phyloP scores from a whole-genome alignment of 2,329 filamentous ascomycete genomes.

The Penicillium sp. region DNA sequence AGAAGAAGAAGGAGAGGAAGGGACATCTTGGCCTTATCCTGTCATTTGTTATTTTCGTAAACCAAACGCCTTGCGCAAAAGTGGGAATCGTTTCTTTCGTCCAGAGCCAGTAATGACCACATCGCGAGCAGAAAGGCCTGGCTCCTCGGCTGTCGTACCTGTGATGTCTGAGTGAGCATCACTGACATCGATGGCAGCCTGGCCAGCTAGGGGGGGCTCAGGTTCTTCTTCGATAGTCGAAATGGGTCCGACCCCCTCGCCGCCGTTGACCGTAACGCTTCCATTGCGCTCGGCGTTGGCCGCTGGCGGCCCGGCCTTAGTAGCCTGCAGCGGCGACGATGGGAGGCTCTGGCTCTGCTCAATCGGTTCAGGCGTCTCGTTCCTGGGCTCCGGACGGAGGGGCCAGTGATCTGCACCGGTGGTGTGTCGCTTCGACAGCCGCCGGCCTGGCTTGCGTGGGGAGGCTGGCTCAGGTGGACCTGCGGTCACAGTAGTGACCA shows the following conservation, averaged over 20 bases:
- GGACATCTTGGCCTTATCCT: too few species aligned
- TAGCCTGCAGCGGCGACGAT: conserved; percentile 4
- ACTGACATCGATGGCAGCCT: conserved; percentile 13
- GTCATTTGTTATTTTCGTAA: conserved; percentile 28
- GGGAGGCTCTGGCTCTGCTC: conserved; percentile 16
- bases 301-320: not conserved
- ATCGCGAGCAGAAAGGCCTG: conserved; percentile 25
- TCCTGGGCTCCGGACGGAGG: conserved; percentile 14
- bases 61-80: conserved; percentile 49
- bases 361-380: conserved; percentile 10
- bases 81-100: conserved; percentile 50
- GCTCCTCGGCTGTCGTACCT: conserved; percentile 17
- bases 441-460: conserved; percentile 33
- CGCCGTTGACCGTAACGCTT: conserved; percentile 14
- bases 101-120: conserved; percentile 39
- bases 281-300: conserved; percentile 9
- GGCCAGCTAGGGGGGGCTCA: conserved; percentile 6
- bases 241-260: not conserved
- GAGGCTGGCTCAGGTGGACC: conserved; percentile 17
- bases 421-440: conserved; percentile 25
- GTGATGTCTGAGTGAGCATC: conserved; percentile 18
- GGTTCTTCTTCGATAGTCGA: conserved; percentile 13
- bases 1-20: conserved; percentile 1
- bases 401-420: conserved; percentile 30
- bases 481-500: conserved; percentile 26